Base-by-base conservation (phyloP, 2,329 filamentous ascomycete species). In the Pseudofabraea citricarpa region DNA sequence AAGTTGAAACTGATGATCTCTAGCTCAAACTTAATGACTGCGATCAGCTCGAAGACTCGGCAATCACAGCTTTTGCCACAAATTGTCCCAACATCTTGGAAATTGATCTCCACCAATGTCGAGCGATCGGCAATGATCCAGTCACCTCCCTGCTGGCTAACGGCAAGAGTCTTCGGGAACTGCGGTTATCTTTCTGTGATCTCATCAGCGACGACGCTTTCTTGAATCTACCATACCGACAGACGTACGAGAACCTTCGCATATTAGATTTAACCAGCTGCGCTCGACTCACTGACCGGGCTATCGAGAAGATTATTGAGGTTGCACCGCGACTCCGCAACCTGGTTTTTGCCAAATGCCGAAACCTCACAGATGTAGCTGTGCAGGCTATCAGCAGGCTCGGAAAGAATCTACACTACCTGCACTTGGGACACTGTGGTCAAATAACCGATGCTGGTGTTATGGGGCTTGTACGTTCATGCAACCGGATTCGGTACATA, bases 401-500 rank as follows among this genome's bases (percentile, higher is more conserved):
- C 4, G 90, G 90, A 49, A 97, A 96, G 72, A 98, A 97, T 57
- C 70, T 98, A 43, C 93, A 98, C 64, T 97, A 95, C 63, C 84
- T 98, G 41, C 93, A 98, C 60, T 75, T 98, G 2, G 93, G 93
- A 8, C 93, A 98, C 64, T 98, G 93, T 64, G 80, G 81, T 21
- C 82, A 90, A 36, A 90, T 98, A 59, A 96, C 91, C 0, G 93
- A 98, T 59, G 75, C 82, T 26, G 90, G 89, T 1, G 89, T 98
- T 15, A 86, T 87, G 56, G 83, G 82, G 43, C 74, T 98, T 23
- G 89, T 96, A 29, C 83, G 85, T 53, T 74, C 73, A 41, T 98
- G 93, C 72, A 97, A 91, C 58, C 81, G 93, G 19, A 97, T 98
- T 53, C 80, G 93, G 43, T 98, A 98, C 63, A 98, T 98, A 51